Conservation (phyloP, 2,329 filamentous ascomycete species). For the Calonectria honghensis region DNA sequence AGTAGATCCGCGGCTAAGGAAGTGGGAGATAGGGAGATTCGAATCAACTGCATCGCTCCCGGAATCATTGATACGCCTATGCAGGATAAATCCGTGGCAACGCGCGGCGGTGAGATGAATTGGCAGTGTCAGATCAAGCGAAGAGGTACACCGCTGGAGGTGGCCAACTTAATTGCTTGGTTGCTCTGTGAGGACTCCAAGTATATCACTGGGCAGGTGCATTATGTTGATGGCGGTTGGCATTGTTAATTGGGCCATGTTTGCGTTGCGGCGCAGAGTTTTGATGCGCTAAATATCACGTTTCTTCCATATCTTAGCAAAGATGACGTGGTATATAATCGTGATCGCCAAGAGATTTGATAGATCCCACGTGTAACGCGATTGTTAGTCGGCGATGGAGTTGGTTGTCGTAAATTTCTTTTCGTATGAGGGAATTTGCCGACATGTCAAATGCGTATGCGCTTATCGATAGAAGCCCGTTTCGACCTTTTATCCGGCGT, state of each 20-base stretch:
- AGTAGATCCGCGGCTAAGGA: slow-evolving; percentile 3
- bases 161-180: slow-evolving; percentile 4
- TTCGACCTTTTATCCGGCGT: not conserved
- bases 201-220: slow-evolving; percentile 20
- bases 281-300: not conserved
- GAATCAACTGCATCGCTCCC: slow-evolving; percentile 12
- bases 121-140: slow-evolving; percentile 18
- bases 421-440: not conserved
- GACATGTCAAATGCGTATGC: not conserved
- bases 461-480: not conserved
- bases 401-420: not conserved
- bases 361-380: not conserved
- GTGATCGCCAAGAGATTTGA: not conserved
- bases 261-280: not conserved
- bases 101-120: slow-evolving; percentile 5
- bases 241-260: not conserved
- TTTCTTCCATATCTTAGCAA: not conserved
- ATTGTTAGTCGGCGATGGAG: not conserved
- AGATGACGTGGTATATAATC: not conserved
- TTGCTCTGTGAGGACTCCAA: not conserved
- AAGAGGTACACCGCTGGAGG: slow-evolving; percentile 6
- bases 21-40: not conserved
- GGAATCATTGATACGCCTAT: slow-evolving; percentile 18
- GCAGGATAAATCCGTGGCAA: not conserved
- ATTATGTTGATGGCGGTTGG: slow-evolving; percentile 16